phyloP scores from a whole-genome alignment of 805 yeast genomes.

The Monosporozyma servazzii region DNA sequence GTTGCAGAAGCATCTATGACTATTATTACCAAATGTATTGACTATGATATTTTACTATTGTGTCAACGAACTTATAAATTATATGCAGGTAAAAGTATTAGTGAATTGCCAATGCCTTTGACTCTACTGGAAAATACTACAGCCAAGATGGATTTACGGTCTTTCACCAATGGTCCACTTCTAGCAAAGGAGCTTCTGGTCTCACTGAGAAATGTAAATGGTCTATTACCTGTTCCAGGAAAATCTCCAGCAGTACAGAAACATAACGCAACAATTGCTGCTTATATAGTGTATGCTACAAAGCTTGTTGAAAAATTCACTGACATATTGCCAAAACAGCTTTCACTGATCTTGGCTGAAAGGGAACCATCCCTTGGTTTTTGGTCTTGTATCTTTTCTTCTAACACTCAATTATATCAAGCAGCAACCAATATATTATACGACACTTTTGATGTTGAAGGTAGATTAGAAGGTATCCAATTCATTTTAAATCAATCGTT shows the following conservation, averaged over 20 bases:
- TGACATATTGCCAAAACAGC: constrained; percentile 32
- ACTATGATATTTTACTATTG: constrained; percentile 39
- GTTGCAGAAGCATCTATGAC: constrained; percentile 30
- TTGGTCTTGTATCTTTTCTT: constrained; percentile 68
- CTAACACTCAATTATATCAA: constrained; percentile 49
- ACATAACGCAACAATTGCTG: constrained; percentile 23
- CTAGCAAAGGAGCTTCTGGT: constrained; percentile 24
- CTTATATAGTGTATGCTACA: constrained; percentile 26
- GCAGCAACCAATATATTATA: constrained; percentile 62
- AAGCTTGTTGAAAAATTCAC: constrained; percentile 33
- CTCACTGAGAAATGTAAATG: constrained; percentile 27
- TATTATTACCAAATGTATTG: constrained; percentile 34
- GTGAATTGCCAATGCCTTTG: constrained; percentile 25
- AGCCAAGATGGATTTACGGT: constrained; percentile 17
- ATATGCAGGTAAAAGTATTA: constrained; percentile 23
- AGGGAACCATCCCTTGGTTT: constrained; percentile 47
- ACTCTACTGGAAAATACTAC: constrained; percentile 26
- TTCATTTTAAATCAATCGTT: constrained; percentile 41
- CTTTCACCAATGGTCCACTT: constrained; percentile 27
- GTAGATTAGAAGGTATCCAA: constrained; percentile 67
- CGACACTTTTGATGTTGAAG: constrained; percentile 71
- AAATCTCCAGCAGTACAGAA: constrained; percentile 13
- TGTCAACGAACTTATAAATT: constrained; percentile 34
- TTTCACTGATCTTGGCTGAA: constrained; percentile 34
- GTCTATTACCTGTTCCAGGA: constrained; percentile 21